phyloP scores from a whole-genome alignment of 2,329 filamentous ascomycete genomes.

The Ophiostoma pallidulum region DNA sequence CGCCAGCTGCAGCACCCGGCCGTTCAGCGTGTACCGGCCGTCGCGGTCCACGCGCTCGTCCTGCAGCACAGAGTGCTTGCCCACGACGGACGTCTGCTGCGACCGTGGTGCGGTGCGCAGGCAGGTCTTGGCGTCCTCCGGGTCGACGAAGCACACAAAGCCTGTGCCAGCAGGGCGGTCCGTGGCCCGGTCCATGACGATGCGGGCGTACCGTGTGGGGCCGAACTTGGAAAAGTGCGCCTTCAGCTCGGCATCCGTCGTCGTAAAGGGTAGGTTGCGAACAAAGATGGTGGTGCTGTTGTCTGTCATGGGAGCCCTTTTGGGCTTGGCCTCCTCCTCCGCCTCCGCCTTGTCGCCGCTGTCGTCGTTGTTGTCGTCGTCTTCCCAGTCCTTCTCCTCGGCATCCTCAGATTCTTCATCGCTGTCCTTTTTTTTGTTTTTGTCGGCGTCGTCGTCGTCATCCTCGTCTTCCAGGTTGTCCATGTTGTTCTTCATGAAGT shows the following conservation, averaged over 20 bases:
- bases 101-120: conserved; percentile 61
- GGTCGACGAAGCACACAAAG: conserved; percentile 85
- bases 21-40: conserved; percentile 83
- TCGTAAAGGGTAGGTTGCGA: conserved; percentile 86
- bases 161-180: conserved; percentile 84
- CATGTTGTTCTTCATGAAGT: conserved; percentile 50
- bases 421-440: conserved; percentile 35
- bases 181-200: conserved; percentile 78
- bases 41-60: conserved; percentile 73
- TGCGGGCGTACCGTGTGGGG: conserved; percentile 76
- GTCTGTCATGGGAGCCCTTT: conserved; percentile 36
- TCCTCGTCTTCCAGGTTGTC: conserved; percentile 44
- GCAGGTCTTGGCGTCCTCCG: conserved; percentile 66
- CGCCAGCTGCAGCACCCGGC: conserved; percentile 74
- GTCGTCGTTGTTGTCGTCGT: conserved; percentile 29
- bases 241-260: conserved; percentile 71
- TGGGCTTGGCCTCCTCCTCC: conserved; percentile 24
- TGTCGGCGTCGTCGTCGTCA: conserved; percentile 34
- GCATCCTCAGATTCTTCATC: conserved; percentile 37
- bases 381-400: conserved; percentile 34
- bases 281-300: conserved; percentile 79
- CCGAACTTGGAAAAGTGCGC: conserved; percentile 85
- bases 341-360: conserved; percentile 28
- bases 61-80: conserved; percentile 76
- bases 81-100: conserved; percentile 26